A percentile compares a stretch with the other conserved stretches of the same genome.
Conservation (phyloP, 495 filamentous ascomycete species). For the Talaromyces stipitatus region DNA sequence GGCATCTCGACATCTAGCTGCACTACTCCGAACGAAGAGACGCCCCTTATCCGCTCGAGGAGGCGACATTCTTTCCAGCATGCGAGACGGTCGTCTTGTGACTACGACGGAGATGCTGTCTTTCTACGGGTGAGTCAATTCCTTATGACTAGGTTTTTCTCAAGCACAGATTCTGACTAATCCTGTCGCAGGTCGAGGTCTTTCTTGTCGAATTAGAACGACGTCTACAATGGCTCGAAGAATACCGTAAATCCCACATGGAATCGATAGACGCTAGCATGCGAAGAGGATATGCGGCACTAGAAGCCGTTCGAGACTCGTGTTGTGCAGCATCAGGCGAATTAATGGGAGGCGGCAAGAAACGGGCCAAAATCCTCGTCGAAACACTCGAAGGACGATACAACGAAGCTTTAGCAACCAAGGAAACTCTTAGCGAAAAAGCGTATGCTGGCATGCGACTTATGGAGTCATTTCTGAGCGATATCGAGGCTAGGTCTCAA, state of each 20-base stretch:
- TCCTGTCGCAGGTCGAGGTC: conserved; percentile 59
- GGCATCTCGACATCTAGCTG: conserved; percentile 20
- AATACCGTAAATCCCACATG: conserved; percentile 75
- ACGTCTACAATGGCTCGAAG: conserved; percentile 80
- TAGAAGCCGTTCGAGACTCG: conserved; percentile 79
- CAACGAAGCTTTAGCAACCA: conserved; percentile 76
- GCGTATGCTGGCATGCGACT: conserved; percentile 79
- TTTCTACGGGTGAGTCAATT: conserved; percentile 48
- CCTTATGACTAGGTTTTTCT: conserved; percentile 12
- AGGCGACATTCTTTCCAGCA: conserved; percentile 60
- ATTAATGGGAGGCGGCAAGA: conserved; percentile 77
- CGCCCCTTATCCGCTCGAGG: conserved; percentile 32
- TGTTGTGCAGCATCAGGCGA: conserved; percentile 90
- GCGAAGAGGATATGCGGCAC: conserved; percentile 68
- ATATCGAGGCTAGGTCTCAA: conserved; percentile 77
- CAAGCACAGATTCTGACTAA: conserved; percentile 8
- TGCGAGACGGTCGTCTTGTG: conserved; percentile 52
- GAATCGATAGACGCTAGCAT: conserved; percentile 75
- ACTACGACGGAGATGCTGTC: conserved; percentile 60
- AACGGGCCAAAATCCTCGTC: conserved; percentile 79
- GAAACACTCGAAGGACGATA: conserved; percentile 91
- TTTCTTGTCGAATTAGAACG: conserved; percentile 84
- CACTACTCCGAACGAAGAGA: conserved; percentile 29
- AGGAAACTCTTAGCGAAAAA: conserved; percentile 85
- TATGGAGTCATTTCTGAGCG: conserved; percentile 72